Percentiles rank a stretch among this genome's conserved stretches.
Conservation (phyloP, 163 green algal genomes). For the Coccomyxa subellipsoidea region DNA sequence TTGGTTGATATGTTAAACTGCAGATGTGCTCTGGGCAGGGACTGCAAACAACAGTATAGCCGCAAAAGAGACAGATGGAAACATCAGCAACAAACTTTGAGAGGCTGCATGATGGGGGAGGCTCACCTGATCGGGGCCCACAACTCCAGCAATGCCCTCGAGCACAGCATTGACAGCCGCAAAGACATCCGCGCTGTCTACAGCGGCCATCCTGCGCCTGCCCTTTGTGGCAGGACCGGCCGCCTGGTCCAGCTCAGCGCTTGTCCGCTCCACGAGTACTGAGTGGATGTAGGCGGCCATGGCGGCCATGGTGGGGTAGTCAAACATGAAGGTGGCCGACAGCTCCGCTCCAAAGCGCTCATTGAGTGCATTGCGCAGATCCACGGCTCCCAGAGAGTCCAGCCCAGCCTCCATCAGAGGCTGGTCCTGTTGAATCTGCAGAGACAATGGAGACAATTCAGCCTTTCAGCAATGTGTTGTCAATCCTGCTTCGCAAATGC, state of each 20-base stretch:
- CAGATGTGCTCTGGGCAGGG: too few species aligned
- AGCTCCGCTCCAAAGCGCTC: slow-evolving; percentile 37
- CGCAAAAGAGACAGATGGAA: too few species aligned
- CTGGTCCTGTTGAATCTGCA: slow-evolving; percentile 17
- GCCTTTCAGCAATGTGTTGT: neutral
- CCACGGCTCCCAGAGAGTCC: slow-evolving; percentile 54
- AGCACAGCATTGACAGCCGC: neutral
- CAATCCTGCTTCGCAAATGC: too few species aligned
- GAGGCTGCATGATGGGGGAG: neutral
- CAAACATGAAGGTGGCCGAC: slow-evolving; percentile 72
- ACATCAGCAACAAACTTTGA: too few species aligned
- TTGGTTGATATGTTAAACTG: too few species aligned
- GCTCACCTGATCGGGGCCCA: neutral
- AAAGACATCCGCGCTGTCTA: neutral
- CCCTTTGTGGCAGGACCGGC: neutral
- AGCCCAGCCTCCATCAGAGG: slow-evolving; percentile 74
- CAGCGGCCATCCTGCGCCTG: neutral
- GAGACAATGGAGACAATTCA: too few species aligned
- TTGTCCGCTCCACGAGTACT: neutral
- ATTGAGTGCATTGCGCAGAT: slow-evolving; percentile 34
- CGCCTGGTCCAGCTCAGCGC: neutral
- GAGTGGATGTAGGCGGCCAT: slow-evolving; percentile 9
- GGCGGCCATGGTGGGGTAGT: slow-evolving; percentile 64
- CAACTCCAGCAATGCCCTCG: neutral
- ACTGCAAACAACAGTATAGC: too few species aligned